These are phyloP conservation scores for Alternaria sp. DNA, from an alignment of 2,329 filamentous ascomycete species.

Conservation along the genomic window DNA sequence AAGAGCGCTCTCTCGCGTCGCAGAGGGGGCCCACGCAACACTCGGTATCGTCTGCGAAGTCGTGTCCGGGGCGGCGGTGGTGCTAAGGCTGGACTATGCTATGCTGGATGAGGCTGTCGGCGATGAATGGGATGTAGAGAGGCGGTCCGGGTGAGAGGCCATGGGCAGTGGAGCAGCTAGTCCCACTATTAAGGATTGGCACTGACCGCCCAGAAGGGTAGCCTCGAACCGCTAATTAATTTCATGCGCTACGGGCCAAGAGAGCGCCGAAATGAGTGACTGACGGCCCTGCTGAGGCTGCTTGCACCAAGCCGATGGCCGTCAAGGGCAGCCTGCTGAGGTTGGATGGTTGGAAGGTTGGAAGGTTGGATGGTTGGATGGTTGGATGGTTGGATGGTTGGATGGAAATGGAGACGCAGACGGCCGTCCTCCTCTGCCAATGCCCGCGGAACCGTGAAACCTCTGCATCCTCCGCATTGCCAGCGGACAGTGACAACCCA, in stretches of 20 bases:
- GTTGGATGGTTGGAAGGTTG: background rate
- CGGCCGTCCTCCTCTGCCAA: background rate
- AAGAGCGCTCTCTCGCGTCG: conserved; percentile 17
- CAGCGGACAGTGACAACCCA: background rate
- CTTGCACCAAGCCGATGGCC: background rate
- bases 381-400: background rate
- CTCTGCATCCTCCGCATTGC: conserved; percentile 1
- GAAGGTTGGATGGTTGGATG: no score
- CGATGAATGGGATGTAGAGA: conserved; percentile 35
- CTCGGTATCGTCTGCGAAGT: background rate
- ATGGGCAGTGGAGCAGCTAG: conserved; percentile 31
- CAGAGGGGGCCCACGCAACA: conserved; percentile 26
- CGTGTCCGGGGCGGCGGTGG: conserved; percentile 4
- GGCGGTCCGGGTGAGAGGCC: conserved; percentile 30
- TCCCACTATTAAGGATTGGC: conserved; percentile 13
- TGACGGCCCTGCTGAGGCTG: background rate
- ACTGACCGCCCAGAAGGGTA: conserved; percentile 19
- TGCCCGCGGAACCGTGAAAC: conserved; percentile 5
- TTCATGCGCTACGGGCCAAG: conserved; percentile 21
- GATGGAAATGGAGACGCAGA: background rate
- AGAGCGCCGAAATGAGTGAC: conserved; percentile 3
- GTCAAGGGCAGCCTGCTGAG: background rate
- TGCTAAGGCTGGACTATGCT: conserved; percentile 26
- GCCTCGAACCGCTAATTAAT: conserved; percentile 28
- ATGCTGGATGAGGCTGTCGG: conserved; percentile 43